Evolutionary conservation across 179 eudicot genomes (phyloP).

Genomic region (Spergularia azorica): DNA sequence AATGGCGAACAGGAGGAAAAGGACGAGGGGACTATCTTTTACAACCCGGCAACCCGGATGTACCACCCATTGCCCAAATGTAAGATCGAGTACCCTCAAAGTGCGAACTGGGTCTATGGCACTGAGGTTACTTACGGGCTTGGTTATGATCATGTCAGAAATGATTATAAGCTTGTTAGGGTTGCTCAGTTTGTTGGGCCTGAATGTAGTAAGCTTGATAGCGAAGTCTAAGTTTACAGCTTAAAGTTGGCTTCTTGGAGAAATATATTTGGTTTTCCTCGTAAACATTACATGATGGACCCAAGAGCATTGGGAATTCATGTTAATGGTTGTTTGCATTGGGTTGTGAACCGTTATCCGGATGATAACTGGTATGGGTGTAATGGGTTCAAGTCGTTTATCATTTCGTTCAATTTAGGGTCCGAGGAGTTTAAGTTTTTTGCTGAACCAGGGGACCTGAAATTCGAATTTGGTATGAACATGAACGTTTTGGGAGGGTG

Average conservation of each 20-base stretch:
- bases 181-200: constrained; percentile 3
- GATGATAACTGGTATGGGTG: no score
- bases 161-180: constrained; percentile 25
- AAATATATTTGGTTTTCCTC: constrained; percentile 24
- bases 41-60: constrained; percentile 32
- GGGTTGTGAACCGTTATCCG: constrained; percentile 30
- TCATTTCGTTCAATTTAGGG: constrained; percentile 34
- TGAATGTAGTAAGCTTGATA: no score
- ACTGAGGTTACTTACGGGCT: no score
- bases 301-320: constrained; percentile 15
- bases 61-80: constrained; percentile 22
- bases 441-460: constrained; percentile 26
- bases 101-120: no score
- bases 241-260: constrained; percentile 31
- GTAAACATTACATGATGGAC: constrained; percentile 5
- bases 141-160: no score
- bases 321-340: constrained; percentile 37
- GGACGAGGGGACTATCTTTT: constrained; percentile 21
- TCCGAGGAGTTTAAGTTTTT: constrained; percentile 23
- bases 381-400: constrained; percentile 9
- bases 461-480: background rate
- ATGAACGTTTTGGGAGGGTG: constrained; percentile 10
- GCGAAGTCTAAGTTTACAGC: constrained; percentile 41
- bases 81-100: constrained; percentile 19
- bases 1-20: background rate